Evolutionary conservation across 371 early-diverging fungal genomes (phyloP).

Genomic region (Mucor ambiguus): DNA sequence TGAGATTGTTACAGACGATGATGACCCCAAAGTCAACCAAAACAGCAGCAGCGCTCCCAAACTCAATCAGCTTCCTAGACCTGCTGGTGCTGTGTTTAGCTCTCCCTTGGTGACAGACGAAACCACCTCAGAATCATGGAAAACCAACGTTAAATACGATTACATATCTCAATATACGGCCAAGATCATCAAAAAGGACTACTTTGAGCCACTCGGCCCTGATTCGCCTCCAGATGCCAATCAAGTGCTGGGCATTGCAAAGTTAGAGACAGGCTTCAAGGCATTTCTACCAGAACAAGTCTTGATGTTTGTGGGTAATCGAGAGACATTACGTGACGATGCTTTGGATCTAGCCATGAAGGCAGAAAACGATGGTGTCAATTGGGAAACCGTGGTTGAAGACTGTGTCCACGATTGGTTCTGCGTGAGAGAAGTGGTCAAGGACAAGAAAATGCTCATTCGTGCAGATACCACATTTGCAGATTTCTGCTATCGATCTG

Average conservation of each 20-base stretch:
- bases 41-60: slow-evolving; percentile 3
- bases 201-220: slow-evolving; percentile 34
- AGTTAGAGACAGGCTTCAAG: slow-evolving; percentile 41
- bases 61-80: slow-evolving; percentile 37
- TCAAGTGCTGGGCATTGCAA: slow-evolving; percentile 39
- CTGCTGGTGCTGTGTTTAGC: slow-evolving; percentile 41
- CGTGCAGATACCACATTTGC: slow-evolving; percentile 38
- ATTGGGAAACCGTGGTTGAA: slow-evolving; percentile 39
- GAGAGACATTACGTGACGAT: slow-evolving; percentile 47
- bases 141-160: slow-evolving; percentile 40
- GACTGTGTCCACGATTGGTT: slow-evolving; percentile 54
- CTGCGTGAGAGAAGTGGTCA: slow-evolving; percentile 47
- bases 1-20: slow-evolving; percentile 42
- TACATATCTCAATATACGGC: slow-evolving; percentile 44
- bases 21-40: not conserved
- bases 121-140: slow-evolving; percentile 44
- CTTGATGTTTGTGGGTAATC: slow-evolving; percentile 41
- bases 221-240: slow-evolving; percentile 29
- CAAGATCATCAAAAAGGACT: slow-evolving; percentile 45
- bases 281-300: slow-evolving; percentile 34
- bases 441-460: slow-evolving; percentile 36
- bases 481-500: slow-evolving; percentile 38
- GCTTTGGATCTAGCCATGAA: slow-evolving; percentile 39
- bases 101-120: slow-evolving; percentile 50
- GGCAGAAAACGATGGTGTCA: slow-evolving; percentile 40